Base-by-base conservation (phyloP, 495 filamentous ascomycete species). In the Thermochaetoides thermophila region DNA sequence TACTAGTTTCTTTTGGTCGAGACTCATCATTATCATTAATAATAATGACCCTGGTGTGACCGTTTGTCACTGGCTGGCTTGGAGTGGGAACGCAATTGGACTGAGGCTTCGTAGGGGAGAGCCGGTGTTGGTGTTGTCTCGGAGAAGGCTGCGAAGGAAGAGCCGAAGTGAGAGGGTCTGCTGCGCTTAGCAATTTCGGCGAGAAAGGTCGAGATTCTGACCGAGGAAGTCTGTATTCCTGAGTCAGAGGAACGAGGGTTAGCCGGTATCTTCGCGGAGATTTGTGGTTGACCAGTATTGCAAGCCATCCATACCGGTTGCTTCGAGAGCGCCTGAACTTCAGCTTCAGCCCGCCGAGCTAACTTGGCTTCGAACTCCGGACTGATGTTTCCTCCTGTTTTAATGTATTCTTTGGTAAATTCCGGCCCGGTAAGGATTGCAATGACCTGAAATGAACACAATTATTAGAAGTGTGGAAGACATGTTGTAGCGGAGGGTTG, bases 21-120 rank as follows among this genome's bases (percentile, higher is more conserved):
- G 12, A 28, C 10, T 39, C 32, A 7, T 48, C 42, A 10, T 48
- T 42, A 17, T 38, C 36, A 5, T 41, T 37, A 23, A 51, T 31
- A 8, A 41, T 17, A 12, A 51, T 48, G 2, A 46, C 26, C 18
- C 36, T 19, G 0, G 23, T 19, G 1, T n/a, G 29, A 4, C 22
- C n/a, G n/a, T n/a, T n/a, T 17, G 4, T 18, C 13, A 7, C 12
- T 14, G 16, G 29, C 12, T 18, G 17, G 0, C 16, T 7, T 12
- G 21, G 9, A n/a, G 17, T 14, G 7, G 34, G 7, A 12, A 8
- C 13, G n/a, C 19, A n/a, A n/a, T 37, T 16, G 32, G 22, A 2
- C 22, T 31, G 3, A 5, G n/a, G 7, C 11, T 13, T 0, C 1
- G 16, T 9, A 15, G 6, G 12, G 1, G 4, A 0, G 30, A 14